Evolutionary conservation across 106 monocot genomes (phyloP), one percentile per base, ranked within the genome.

Genomic region (Xerophyta viscosa): DNA sequence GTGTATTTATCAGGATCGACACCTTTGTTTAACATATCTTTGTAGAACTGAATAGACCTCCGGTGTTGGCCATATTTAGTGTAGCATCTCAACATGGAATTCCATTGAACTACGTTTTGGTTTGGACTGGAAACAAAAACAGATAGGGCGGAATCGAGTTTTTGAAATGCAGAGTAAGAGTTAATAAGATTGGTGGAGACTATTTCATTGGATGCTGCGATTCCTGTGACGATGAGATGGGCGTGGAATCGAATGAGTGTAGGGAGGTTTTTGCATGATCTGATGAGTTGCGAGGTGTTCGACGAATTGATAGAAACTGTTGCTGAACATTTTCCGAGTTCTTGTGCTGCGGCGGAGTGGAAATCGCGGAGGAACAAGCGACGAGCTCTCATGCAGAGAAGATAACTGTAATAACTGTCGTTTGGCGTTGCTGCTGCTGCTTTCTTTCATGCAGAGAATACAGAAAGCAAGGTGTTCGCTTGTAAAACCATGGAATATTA

Each of bases 1-100:
- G 72, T 80, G 52, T 74, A 71, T 27, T 71, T 80, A 31, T 83
- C 83, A 29, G 83, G 83, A 26, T 56, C 37, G 25, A 66, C 4
- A 20, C 69, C 24, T 18, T 43, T 37, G 3, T 12, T n/a, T 2
- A 66, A 27, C 72, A 79, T 56, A 18, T 26, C 24, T 20, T 43
- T 29, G 54, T 65, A 79, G 44, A 79, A 49, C 3, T 27, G 20
- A 43, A 79, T 41, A 0, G 79, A 67, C 24, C 46, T 37, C 9
- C 2, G 6, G 28, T 65, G 69, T 1, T 60, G 24, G 27, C 69
- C 61, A 0, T 48, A n/a, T 36, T 24, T 50, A 15, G 73, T 47
- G 56, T 30, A 65, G 28, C 45, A 68, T 50, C 73, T 37, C 54
- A 79, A 53, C 22, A 73, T 65, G 60, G 79, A 73, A 60, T 79